These are phyloP conservation scores for Aurantiochytrium sp. DNA, from an alignment of 108 stramenopile genomes.

Conservation along the genomic window DNA sequence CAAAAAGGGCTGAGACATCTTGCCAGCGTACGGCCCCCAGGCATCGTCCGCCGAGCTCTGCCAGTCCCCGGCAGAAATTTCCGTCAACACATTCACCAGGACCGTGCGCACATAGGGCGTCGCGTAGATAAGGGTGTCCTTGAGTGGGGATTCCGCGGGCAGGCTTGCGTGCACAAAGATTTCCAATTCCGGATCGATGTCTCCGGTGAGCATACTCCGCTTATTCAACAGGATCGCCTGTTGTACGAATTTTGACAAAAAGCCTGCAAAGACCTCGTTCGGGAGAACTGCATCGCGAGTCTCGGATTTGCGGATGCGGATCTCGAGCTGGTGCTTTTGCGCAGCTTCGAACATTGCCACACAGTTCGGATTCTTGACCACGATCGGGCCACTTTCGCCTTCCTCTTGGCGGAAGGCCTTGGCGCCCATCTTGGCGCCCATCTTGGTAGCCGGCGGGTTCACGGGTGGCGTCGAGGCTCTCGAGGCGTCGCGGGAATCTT, in stretches of 20 bases:
- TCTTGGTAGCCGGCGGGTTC: too few species aligned
- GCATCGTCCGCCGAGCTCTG: background rate
- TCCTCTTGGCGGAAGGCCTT: background rate
- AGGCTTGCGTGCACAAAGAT: background rate
- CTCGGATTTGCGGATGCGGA: background rate
- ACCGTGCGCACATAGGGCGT: background rate
- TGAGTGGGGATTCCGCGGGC: background rate
- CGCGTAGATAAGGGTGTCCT: background rate
- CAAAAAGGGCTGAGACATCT: background rate
- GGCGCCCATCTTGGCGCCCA: too few species aligned
- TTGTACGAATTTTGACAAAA: background rate
- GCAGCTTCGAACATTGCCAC: background rate
- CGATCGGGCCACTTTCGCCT: background rate
- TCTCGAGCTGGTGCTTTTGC: background rate
- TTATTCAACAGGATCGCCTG: background rate
- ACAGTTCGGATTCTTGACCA: background rate
- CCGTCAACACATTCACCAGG: constrained; percentile 6
- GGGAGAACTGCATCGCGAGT: background rate
- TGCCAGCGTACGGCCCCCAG: background rate
- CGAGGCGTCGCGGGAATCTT: background rate
- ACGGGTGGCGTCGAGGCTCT: background rate
- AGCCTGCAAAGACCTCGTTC: constrained; percentile 13
- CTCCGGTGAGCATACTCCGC: background rate
- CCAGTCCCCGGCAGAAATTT: background rate
- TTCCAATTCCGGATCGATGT: background rate